Conservation (phyloP, 2,329 filamentous ascomycete species). For the Colletotrichum sp. region DNA sequence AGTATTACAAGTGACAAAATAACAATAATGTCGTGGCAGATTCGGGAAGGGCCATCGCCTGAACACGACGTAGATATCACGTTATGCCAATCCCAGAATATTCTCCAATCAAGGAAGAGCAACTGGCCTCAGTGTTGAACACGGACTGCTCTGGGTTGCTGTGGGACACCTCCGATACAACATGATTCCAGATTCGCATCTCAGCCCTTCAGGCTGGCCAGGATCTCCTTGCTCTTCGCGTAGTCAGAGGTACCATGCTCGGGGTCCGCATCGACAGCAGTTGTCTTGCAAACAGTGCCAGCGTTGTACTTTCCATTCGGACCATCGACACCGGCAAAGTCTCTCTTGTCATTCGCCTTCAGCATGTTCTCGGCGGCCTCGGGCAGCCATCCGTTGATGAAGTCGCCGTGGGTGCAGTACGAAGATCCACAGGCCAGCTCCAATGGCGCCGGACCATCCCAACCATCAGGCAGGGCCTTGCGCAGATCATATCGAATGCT, state of each 20-base stretch:
- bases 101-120: neutral
- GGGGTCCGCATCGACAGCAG: slow-evolving; percentile 43
- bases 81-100: accelerated
- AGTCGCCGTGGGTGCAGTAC: slow-evolving; percentile 51
- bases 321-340: neutral
- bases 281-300: slow-evolving; percentile 26
- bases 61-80: accelerated
- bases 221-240: neutral
- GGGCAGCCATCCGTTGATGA: slow-evolving; percentile 51
- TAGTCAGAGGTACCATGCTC: slow-evolving; percentile 44
- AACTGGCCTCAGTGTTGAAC: neutral
- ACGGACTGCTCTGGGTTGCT: neutral
- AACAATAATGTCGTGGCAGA: neutral
- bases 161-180: neutral
- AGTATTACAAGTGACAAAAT: neutral
- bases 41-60: neutral
- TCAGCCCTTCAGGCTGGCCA: neutral
- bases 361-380: slow-evolving; percentile 47
- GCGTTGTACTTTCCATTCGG: neutral
- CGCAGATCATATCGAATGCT: slow-evolving; percentile 51
- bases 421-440: slow-evolving; percentile 45
- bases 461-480: slow-evolving; percentile 45
- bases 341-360: slow-evolving; percentile 3
- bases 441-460: slow-evolving; percentile 46
- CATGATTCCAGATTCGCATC: neutral